Base-by-base conservation (phyloP, 345 rosid species). In the Lepidium africanum region DNA sequence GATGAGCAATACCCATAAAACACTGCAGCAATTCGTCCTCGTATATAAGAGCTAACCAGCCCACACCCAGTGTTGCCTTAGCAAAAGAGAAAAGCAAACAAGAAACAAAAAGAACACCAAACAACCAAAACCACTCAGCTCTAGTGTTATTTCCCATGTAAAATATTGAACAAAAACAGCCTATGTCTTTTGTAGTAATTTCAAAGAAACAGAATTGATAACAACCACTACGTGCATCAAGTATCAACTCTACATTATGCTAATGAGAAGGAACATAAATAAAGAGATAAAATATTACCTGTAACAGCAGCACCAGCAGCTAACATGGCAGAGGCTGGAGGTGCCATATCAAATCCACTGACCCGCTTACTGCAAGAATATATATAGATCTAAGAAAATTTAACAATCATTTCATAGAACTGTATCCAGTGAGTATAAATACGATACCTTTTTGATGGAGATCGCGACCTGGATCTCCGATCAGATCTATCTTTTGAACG, bases 311-410 rank as follows among this genome's bases (percentile, higher is more conserved):
- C 82, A 56, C 80, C 88, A 46, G 75, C 75, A 72, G 86, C 78
- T 60, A 90, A 58, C 89, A 87, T 78, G 50, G 94, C 87, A 72
- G 94, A 85, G 76, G 86, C 75, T 65, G 92, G 89, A 80, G 95
- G 96, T 30, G 96, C 94, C 96, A 86, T 87, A 65, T 91, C 97
- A 58, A 87, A 87, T 61, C 92, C 95, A 76, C 96, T 86, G 54
- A 81, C 80, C 47, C 95, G 79, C 81, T 86, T 89, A 78, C 96
- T 92, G 87, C 53, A 81, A 77, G 46, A 13, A 58, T 2, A 73
- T 4, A 72, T 3, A 70, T 84, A 67, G 76, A 69, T n/a, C 65
- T 43, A 21, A 27, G 35, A 37, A 16, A 51, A 38, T 1, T 11
- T 41, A 38, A 25, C 6, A 37, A n/a, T 32, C 21, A 54, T 3